Base-by-base conservation (phyloP, 352 stramenopile species). In the Phytopythium oedochilum region DNA sequence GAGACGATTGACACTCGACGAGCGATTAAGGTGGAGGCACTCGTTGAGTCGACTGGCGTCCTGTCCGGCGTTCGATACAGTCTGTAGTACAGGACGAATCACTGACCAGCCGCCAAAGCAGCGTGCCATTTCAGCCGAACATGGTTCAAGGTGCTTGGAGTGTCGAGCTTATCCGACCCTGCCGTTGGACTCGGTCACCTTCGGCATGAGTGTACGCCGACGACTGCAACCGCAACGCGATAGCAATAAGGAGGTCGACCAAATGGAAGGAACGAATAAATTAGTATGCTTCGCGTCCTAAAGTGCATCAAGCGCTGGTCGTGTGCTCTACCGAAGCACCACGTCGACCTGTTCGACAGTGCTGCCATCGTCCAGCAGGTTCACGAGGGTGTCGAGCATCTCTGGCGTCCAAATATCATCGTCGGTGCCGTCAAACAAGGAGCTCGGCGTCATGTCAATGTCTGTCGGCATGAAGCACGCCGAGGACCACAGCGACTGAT, bases 341-440 rank as follows among this genome's bases (percentile, higher is more conserved):
- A n/a, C n/a, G n/a, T n/a, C n/a, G n/a, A n/a, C n/a, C n/a, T n/a
- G n/a, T n/a, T n/a, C n/a, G n/a, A n/a, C n/a, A n/a, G n/a, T n/a
- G n/a, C n/a, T n/a, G n/a, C n/a, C n/a, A n/a, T 74, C 66, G 36
- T 78, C 62, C 34, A 78, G 45, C 50, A 72, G 66, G 28, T 45
- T 62, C 40, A 72, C 60, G 17, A 78, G 66, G n/a, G 66, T 70
- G 38, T 75, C 66, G 29, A 78, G 66, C 57, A 78, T 69, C 55
- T 78, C 69, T 2, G 65, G 60, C 28, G 75, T 78, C 69, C 69
- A 78, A 39, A 72, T 61, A 43, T 72, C 64, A 23, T 72, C 64
- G 22, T n/a, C n/a, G n/a, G 25, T 7, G 23, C 43, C 43, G 22
- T 49, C 43, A 20, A 49, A 49, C 22, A 63, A 36, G 25, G n/a